Conservation (phyloP, 352 stramenopile genomes). For the Sclerospora graminicola region DNA sequence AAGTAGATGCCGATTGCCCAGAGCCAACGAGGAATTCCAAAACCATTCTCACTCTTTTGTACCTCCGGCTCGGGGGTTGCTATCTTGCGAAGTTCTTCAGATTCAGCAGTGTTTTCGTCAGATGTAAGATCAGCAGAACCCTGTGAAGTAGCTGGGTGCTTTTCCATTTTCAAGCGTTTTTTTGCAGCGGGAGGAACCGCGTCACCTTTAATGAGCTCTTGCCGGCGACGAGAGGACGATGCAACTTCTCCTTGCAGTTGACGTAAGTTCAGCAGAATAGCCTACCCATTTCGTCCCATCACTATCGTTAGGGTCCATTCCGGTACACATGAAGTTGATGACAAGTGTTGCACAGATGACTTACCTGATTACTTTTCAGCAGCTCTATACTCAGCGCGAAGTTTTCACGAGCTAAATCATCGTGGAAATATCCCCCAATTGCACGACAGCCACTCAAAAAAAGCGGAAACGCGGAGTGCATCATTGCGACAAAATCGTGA, state of each 20-base stretch:
- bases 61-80: conserved; percentile 38
- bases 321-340: not conserved
- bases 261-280: conserved; percentile 68
- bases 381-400: conserved; percentile 63
- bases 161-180: conserved; percentile 61
- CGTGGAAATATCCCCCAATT: conserved; percentile 88
- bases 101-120: conserved; percentile 18
- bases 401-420: conserved; percentile 58
- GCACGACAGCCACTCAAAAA: conserved; percentile 95
- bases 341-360: not conserved
- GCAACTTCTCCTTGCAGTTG: conserved; percentile 69
- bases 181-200: conserved; percentile 35
- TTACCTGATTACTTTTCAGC: conserved; percentile 72
- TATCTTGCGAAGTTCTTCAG: conserved; percentile 31
- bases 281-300: conserved; percentile 15
- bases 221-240: conserved; percentile 41
- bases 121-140: conserved; percentile 1
- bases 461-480: conserved; percentile 90
- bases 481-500: conserved; percentile 86
- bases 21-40: conserved; percentile 53
- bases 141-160: conserved; percentile 19
- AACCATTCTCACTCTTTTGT: conserved; percentile 21
- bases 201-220: conserved; percentile 42
- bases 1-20: conserved; percentile 66
- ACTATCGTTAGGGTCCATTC: conserved; percentile 1